A percentile compares a stretch with the other conserved stretches of the same genome.
Conservation (phyloP, 2,329 filamentous ascomycete species). For the Colletotrichum filicis region DNA sequence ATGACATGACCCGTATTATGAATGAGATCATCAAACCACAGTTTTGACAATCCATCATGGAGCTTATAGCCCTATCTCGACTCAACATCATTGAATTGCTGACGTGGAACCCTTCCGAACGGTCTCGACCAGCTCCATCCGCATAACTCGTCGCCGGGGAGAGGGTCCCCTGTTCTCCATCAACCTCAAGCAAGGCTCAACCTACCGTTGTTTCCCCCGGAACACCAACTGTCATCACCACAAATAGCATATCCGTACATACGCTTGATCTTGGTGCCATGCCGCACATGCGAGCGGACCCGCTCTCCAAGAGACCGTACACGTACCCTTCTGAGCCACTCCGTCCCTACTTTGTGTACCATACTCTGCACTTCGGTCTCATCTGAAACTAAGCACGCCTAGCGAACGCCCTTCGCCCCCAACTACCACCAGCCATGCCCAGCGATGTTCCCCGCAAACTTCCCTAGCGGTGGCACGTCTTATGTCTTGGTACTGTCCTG, state of each 20-base stretch:
- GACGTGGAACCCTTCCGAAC: slow-evolving; percentile 12
- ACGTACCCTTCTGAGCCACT: slow-evolving; percentile 25
- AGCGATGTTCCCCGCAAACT: slow-evolving; percentile 30
- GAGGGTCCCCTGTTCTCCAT: slow-evolving; percentile 17
- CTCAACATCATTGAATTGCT: neutral
- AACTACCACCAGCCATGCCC: neutral
- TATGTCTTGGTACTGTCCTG: slow-evolving; percentile 11
- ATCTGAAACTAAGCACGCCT: slow-evolving; percentile 31
- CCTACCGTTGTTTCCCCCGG: neutral
- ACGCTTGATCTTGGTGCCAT: neutral
- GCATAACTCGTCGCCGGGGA: slow-evolving; percentile 17
- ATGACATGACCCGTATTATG: neutral
- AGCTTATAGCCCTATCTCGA: neutral
- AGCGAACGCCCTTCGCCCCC: slow-evolving; percentile 11
- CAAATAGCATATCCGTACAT: slow-evolving; percentile 16
- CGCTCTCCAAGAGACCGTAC: neutral
- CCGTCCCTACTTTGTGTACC: slow-evolving; percentile 21
- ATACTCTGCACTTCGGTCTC: slow-evolving; percentile 17
- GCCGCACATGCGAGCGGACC: slow-evolving; percentile 4
- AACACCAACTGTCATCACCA: slow-evolving; percentile 1
- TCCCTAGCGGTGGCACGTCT: slow-evolving; percentile 10
- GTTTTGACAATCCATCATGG: neutral
- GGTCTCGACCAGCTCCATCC: slow-evolving; percentile 26
- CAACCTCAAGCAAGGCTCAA: neutral
- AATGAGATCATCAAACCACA: neutral